These are phyloP conservation scores for Rhododendron kiyosumense DNA, from an alignment of 148 eudicot genomes.

Conservation along the genomic window DNA sequence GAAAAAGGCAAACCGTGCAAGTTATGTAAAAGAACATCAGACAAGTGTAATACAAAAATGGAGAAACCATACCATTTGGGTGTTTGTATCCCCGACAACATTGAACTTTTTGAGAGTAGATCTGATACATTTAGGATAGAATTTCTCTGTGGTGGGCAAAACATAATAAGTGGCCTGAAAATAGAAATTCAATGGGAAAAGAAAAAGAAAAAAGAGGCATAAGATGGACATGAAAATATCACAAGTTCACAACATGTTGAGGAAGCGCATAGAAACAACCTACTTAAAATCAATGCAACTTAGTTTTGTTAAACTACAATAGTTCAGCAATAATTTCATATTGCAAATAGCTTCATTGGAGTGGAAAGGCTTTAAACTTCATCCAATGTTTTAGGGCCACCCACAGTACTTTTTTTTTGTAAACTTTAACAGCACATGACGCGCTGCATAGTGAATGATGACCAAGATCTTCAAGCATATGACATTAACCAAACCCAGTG, in stretches of 20 bases:
- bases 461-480: background rate
- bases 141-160: constrained; percentile 25
- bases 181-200: background rate
- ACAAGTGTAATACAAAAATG: background rate
- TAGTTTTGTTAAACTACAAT: background rate
- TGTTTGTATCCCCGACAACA: constrained; percentile 32
- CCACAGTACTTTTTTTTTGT: background rate
- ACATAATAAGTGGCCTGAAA: constrained; percentile 49
- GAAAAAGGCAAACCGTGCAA: background rate
- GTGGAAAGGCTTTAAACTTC: background rate
- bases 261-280: background rate
- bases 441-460: background rate
- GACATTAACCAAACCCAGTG: background rate
- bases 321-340: background rate
- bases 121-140: constrained; percentile 22
- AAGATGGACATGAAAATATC: background rate
- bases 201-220: background rate
- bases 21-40: background rate
- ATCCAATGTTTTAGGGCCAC: background rate
- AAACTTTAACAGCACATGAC: background rate
- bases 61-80: constrained; percentile 46
- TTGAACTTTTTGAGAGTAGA: constrained; percentile 37
- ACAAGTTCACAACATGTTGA: background rate
- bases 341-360: background rate
- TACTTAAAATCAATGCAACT: background rate